A percentile compares a stretch with the other conserved stretches of the same genome.
Evolutionary conservation across 768 basidiomycete genomes (phyloP).

Genomic region (Rhodosporidiobolus sp.): DNA sequence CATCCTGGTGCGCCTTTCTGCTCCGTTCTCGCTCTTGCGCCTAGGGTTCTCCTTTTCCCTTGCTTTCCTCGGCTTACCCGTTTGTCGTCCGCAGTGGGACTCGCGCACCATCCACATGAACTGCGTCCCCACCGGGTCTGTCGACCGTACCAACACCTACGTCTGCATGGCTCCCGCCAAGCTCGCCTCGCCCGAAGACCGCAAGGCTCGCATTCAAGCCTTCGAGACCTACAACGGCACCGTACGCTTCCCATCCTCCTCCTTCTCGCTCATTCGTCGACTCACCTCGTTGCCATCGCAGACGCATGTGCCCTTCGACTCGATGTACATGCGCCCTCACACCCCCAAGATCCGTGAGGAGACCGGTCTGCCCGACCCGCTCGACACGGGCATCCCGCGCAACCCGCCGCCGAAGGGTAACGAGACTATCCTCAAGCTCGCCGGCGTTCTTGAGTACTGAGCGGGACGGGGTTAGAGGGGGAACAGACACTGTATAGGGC

Average conservation of each 20-base stretch:
- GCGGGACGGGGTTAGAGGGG: too few species aligned
- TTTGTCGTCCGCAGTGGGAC: constrained; percentile 37
- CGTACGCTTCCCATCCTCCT: too few species aligned
- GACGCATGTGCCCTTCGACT: constrained; percentile 40
- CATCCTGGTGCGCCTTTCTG: constrained; percentile 26
- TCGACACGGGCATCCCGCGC: constrained; percentile 4
- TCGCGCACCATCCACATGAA: constrained; percentile 9
- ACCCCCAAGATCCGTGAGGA: constrained; percentile 28
- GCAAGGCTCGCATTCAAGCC: not conserved
- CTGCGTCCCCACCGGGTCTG: not conserved
- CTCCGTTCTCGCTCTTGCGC: too few species aligned
- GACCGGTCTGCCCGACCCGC: not conserved
- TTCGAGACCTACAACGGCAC: not conserved
- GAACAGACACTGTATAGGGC: too few species aligned
- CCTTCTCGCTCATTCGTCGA: too few species aligned
- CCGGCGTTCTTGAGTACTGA: not conserved
- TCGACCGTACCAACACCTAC: constrained; percentile 2
- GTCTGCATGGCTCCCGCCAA: constrained; percentile 10
- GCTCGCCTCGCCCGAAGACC: not conserved
- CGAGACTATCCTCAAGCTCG: not conserved
- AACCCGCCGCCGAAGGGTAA: not conserved
- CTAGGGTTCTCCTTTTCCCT: too few species aligned
- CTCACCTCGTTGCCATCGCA: too few species aligned
- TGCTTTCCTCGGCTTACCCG: too few species aligned
- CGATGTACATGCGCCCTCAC: constrained; percentile 30